A percentile compares a stretch with the other conserved stretches of the same genome.
Evolutionary conservation across 805 yeast species (phyloP).

Genomic region (Hanseniaspora thailandica): DNA sequence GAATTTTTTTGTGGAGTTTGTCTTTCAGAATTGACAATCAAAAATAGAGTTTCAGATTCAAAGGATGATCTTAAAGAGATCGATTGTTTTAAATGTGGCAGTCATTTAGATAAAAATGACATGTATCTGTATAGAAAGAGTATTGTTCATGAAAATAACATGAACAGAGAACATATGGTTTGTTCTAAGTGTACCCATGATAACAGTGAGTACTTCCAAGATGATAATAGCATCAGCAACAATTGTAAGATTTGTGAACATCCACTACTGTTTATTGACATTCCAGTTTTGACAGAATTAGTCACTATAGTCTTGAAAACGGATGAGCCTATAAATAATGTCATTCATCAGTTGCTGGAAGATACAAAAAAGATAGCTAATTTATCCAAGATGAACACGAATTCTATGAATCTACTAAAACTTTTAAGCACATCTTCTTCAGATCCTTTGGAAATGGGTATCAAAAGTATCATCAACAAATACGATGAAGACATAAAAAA

Average conservation of each 20-base stretch:
- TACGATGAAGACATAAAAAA: neutral
- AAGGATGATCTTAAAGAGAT: neutral
- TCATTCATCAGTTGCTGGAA: neutral
- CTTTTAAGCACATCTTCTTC: neutral
- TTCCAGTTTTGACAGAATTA: neutral
- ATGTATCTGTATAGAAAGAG: neutral
- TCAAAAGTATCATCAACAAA: neutral
- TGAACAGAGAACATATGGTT: neutral
- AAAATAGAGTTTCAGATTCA: neutral
- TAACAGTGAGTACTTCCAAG: neutral
- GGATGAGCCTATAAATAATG: neutral
- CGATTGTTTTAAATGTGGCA: neutral
- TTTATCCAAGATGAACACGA: neutral
- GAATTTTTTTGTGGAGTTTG: neutral
- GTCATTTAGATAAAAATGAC: neutral
- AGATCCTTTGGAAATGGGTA: neutral
- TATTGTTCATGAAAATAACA: neutral
- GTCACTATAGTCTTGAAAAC: neutral
- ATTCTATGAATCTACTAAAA: neutral
- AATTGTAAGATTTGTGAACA: slow-evolving; percentile 1
- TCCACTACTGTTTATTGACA: neutral
- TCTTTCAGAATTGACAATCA: neutral
- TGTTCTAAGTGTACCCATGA: neutral
- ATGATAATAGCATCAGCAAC: neutral
- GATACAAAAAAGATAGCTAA: neutral